Evolutionary conservation across 2,329 filamentous ascomycete species (phyloP).

Genomic region (Hypoxylon sp.): DNA sequence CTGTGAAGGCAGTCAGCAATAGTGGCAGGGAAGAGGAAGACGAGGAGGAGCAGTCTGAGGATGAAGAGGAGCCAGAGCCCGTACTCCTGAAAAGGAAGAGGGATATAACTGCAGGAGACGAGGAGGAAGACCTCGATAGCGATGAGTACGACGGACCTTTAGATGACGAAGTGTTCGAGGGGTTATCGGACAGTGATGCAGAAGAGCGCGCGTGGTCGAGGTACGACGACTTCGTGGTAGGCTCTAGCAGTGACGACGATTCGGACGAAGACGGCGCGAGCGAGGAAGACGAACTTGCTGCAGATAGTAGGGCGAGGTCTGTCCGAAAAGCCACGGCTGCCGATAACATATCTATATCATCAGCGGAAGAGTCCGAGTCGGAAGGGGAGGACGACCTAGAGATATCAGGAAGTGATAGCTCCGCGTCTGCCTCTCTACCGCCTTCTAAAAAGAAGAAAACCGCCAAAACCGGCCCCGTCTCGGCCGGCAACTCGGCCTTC

Average conservation of each 20-base stretch:
- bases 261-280: slow-evolving; percentile 54
- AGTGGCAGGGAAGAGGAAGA: slow-evolving; percentile 44
- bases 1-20: slow-evolving; percentile 18
- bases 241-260: slow-evolving; percentile 61
- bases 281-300: slow-evolving; percentile 49
- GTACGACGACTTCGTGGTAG: slow-evolving; percentile 63
- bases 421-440: slow-evolving; percentile 44
- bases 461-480: slow-evolving; percentile 40
- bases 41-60: slow-evolving; percentile 45
- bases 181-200: slow-evolving; percentile 51
- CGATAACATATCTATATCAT: slow-evolving; percentile 50
- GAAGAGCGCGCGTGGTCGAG: slow-evolving; percentile 60
- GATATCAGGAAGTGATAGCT: slow-evolving; percentile 46
- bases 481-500: slow-evolving; percentile 69
- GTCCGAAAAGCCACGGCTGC: slow-evolving; percentile 41
- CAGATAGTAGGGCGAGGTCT: slow-evolving; percentile 47
- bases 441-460: slow-evolving; percentile 55
- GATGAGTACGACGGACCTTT: slow-evolving; percentile 46
- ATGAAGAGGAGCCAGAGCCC: slow-evolving; percentile 42
- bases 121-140: slow-evolving; percentile 49
- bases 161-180: slow-evolving; percentile 46
- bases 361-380: slow-evolving; percentile 49
- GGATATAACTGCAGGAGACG: slow-evolving; percentile 57
- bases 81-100: slow-evolving; percentile 53
- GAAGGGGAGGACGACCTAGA: slow-evolving; percentile 51